Percentiles rank a stretch among this genome's conserved stretches.
These are phyloP conservation scores for Ramalina peruviana DNA, from an alignment of 495 filamentous ascomycete genomes.

Conservation along the genomic window DNA sequence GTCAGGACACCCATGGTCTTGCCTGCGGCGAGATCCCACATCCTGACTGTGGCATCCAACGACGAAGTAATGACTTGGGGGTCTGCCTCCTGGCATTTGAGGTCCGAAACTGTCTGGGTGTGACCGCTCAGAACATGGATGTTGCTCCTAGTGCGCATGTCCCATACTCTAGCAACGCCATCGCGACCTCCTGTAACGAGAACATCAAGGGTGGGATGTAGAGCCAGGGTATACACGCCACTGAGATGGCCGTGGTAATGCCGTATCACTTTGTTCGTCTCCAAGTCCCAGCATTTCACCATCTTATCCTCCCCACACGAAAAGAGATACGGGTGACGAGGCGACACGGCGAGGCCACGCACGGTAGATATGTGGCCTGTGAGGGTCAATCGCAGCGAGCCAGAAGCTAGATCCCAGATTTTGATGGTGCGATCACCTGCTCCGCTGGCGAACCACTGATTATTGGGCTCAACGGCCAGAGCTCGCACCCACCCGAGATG, in stretches of 20 bases:
- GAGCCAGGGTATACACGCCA: constrained; percentile 80
- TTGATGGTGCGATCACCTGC: constrained; percentile 96
- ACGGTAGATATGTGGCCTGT: constrained; percentile 98
- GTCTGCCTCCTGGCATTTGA: constrained; percentile 91
- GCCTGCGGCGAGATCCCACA: constrained; percentile 94
- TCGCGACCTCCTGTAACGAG: constrained; percentile 92
- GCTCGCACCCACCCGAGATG: constrained; percentile 92
- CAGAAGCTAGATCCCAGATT: constrained; percentile 92
- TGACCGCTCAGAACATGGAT: constrained; percentile 88
- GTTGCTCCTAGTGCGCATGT: constrained; percentile 93
- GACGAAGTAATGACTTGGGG: constrained; percentile 89
- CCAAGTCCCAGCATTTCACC: constrained; percentile 99
- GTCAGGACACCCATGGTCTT: constrained; percentile 94
- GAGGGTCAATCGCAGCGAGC: constrained; percentile 66
- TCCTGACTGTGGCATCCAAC: constrained; percentile 77
- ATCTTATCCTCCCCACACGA: constrained; percentile 98
- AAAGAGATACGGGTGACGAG: constrained; percentile 92
- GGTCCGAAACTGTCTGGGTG: constrained; percentile 71
- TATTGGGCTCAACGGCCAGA: constrained; percentile 85
- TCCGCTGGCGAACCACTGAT: constrained; percentile 95
- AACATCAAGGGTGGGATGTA: constrained; percentile 90
- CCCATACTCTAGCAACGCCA: constrained; percentile 90
- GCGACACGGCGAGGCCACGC: constrained; percentile 82
- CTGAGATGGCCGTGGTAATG: constrained; percentile 97
- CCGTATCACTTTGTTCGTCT: constrained; percentile 96